Conservation (phyloP, 306 rosid species). For the Mucuna pruriens region DNA sequence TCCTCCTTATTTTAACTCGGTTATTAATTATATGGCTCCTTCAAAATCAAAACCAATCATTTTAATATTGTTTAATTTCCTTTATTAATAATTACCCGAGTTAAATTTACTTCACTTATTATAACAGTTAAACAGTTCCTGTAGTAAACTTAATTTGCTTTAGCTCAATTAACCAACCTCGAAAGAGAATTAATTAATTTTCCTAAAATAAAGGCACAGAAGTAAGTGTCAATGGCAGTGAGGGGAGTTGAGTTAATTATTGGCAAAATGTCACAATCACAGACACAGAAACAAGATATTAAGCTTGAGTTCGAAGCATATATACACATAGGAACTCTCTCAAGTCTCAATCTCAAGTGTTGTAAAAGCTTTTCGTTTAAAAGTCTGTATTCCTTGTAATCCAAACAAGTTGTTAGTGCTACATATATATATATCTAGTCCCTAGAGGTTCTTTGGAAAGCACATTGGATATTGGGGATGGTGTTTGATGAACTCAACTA, state of each 20-base stretch:
- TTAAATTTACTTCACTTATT: conserved; percentile 14
- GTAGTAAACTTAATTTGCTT: neutral
- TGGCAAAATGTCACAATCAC: conserved; percentile 42
- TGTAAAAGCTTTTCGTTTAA: conserved; percentile 35
- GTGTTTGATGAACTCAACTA: conserved; percentile 41
- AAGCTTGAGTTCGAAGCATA: conserved; percentile 33
- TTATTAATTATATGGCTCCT: neutral
- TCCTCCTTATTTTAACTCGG: conserved; percentile 4
- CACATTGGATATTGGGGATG: conserved; percentile 27
- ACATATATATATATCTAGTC: neutral
- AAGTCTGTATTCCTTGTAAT: conserved; percentile 15
- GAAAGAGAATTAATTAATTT: neutral
- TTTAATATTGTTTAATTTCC: conserved; percentile 32
- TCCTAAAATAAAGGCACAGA: conserved; percentile 23
- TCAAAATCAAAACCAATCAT: conserved; percentile 27
- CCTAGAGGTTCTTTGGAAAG: conserved; percentile 6
- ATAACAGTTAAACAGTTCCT: neutral
- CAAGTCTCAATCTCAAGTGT: conserved; percentile 44
- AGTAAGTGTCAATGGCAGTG: conserved; percentile 23
- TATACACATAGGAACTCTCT: conserved; percentile 7
- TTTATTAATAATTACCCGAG: neutral
- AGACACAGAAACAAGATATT: conserved; percentile 30
- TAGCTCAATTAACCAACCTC: neutral
- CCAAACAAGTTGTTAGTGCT: neutral
- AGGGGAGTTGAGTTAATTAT: conserved; percentile 23